Percentiles rank a stretch among this genome's conserved stretches.
Evolutionary conservation across 371 early-diverging fungal genomes (phyloP).

Genomic region (Coelomomyces lativittatus): DNA sequence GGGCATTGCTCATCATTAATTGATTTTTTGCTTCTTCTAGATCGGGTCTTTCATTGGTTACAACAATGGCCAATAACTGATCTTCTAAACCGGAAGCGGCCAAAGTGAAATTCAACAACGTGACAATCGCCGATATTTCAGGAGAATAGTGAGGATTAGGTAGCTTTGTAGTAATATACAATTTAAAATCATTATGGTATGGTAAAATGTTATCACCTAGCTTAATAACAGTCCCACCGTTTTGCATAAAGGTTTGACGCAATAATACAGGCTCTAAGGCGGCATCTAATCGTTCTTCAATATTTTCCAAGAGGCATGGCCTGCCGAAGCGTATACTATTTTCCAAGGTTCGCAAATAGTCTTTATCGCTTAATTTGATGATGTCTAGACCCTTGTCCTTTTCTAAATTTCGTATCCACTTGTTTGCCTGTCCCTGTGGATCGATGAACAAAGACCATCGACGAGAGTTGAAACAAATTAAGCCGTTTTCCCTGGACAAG

Average conservation of each 20-base stretch:
- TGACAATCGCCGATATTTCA: slow-evolving; percentile 33
- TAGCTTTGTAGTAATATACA: slow-evolving; percentile 40
- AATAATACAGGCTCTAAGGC: slow-evolving; percentile 34
- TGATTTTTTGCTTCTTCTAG: slow-evolving; percentile 39
- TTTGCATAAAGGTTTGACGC: slow-evolving; percentile 29
- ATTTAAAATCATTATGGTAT: slow-evolving; percentile 33
- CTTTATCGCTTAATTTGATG: slow-evolving; percentile 28
- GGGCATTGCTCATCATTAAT: slow-evolving; percentile 27
- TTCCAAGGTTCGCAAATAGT: slow-evolving; percentile 34
- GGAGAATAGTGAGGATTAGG: slow-evolving; percentile 44
- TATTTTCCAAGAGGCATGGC: slow-evolving; percentile 32
- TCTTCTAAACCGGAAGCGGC: slow-evolving; percentile 38
- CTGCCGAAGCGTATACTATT: slow-evolving; percentile 42
- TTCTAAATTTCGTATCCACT: slow-evolving; percentile 43
- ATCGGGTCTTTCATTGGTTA: slow-evolving; percentile 41
- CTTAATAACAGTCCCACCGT: slow-evolving; percentile 33
- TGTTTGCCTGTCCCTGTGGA: slow-evolving; percentile 44
- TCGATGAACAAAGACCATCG: slow-evolving; percentile 43
- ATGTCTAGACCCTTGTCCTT: slow-evolving; percentile 28
- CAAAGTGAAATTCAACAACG: slow-evolving; percentile 37
- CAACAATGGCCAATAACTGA: slow-evolving; percentile 36
- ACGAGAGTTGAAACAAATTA: slow-evolving; percentile 29
- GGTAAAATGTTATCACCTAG: slow-evolving; percentile 36
- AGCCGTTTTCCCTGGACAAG: slow-evolving; percentile 28
- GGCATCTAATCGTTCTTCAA: slow-evolving; percentile 30